Evolutionary conservation across 148 eudicot species (phyloP).

Genomic region (Suaeda aralocaspica): DNA sequence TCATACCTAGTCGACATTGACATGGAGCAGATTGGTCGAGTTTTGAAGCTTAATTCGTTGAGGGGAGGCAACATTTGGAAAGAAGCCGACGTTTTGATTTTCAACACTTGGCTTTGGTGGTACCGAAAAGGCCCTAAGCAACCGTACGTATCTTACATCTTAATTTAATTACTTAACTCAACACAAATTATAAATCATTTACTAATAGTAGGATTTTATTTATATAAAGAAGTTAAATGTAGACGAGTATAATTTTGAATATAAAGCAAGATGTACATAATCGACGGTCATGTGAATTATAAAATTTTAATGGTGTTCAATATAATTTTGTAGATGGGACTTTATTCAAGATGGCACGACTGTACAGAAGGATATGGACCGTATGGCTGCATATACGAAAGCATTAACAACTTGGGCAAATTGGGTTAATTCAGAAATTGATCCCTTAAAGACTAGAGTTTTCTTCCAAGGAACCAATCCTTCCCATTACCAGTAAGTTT

Average conservation of each 20-base stretch:
- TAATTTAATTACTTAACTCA: no score
- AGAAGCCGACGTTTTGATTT: slow-evolving; percentile 31
- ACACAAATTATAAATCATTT: no score
- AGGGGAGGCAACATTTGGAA: slow-evolving; percentile 32
- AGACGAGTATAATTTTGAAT: no score
- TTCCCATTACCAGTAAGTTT: slow-evolving; percentile 29
- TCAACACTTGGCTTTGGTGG: slow-evolving; percentile 50
- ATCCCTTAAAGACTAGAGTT: slow-evolving; percentile 33
- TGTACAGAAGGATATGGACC: slow-evolving; percentile 48
- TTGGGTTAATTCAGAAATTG: slow-evolving; percentile 46
- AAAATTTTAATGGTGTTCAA: no score
- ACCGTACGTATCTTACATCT: slow-evolving; percentile 13
- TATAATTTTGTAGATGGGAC: slow-evolving; percentile 42
- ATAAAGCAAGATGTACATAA: no score
- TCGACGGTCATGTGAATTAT: no score
- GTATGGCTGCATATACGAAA: slow-evolving; percentile 42
- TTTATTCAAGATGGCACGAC: slow-evolving; percentile 35
- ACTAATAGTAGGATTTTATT: no score
- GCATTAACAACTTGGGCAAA: slow-evolving; percentile 55
- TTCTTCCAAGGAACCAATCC: slow-evolving; percentile 35
- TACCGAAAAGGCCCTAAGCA: slow-evolving; percentile 22
- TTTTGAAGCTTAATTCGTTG: slow-evolving; percentile 30
- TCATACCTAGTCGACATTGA: slow-evolving; percentile 35
- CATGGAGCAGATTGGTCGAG: slow-evolving; percentile 18
- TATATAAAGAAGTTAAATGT: no score